Evolutionary conservation across 2,329 filamentous ascomycete species (phyloP).

Genomic region (Talaromyces albobiverticillius): DNA sequence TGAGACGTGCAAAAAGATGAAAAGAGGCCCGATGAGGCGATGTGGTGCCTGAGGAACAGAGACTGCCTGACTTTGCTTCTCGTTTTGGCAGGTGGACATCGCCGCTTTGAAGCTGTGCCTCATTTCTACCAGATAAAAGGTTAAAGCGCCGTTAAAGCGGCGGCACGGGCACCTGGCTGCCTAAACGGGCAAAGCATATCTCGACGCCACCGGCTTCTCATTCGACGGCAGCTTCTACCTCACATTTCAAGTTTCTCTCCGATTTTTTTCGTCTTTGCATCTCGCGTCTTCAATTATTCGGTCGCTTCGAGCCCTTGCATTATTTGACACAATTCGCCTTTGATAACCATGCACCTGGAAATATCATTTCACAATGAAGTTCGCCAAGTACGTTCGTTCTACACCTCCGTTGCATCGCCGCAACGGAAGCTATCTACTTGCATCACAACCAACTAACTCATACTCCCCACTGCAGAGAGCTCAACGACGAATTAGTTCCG

Average conservation of each 20-base stretch:
- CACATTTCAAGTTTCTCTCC: background rate
- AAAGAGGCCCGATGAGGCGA: no score
- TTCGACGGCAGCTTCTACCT: background rate
- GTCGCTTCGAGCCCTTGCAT: background rate
- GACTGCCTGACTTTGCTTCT: no score
- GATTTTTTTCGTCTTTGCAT: background rate
- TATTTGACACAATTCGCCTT: background rate
- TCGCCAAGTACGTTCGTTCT: conserved; percentile 53
- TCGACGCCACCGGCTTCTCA: conserved; percentile 3
- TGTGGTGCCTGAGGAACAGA: no score
- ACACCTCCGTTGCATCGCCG: background rate
- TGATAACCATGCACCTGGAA: conserved; percentile 7
- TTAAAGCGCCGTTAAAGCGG: background rate
- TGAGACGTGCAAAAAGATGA: no score
- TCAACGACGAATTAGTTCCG: conserved; percentile 83
- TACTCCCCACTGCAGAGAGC: conserved; percentile 53
- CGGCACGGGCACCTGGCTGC: background rate
- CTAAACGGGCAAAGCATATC: no score
- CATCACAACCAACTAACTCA: conserved; percentile 9
- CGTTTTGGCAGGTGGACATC: no score
- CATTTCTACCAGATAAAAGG: background rate
- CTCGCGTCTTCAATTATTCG: background rate
- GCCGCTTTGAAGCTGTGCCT: no score
- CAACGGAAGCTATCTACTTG: background rate
- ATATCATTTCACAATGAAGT: conserved; percentile 50